phyloP scores from a whole-genome alignment of 1,284 basidiomycete genomes.

The Melanopsichium pennsylvanicum region DNA sequence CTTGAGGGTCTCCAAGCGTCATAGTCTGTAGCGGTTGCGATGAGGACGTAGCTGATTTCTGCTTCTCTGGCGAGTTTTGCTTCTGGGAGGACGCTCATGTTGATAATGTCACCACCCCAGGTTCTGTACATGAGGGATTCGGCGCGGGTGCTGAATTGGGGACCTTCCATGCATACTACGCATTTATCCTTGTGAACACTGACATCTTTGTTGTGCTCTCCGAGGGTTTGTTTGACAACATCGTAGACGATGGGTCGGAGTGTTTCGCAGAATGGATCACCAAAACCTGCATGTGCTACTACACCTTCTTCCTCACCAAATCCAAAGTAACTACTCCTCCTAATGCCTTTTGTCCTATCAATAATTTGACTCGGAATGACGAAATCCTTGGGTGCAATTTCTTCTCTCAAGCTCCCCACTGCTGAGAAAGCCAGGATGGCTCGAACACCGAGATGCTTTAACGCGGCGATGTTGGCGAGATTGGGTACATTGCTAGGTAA shows the following conservation, averaged over 20 bases:
- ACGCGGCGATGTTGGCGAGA: slow-evolving; percentile 92
- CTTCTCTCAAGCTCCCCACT: slow-evolving; percentile 93
- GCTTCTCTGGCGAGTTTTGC: slow-evolving; percentile 94
- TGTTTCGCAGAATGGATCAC: slow-evolving; percentile 71
- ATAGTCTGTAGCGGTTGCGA: slow-evolving; percentile 66
- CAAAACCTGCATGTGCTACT: slow-evolving; percentile 92
- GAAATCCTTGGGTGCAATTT: slow-evolving; percentile 80
- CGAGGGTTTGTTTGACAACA: slow-evolving; percentile 41
- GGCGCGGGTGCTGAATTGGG: slow-evolving; percentile 88
- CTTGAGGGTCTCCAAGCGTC: slow-evolving; percentile 74
- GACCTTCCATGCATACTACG: slow-evolving; percentile 97
- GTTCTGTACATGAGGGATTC: slow-evolving; percentile 92
- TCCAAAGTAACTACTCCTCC: slow-evolving; percentile 86
- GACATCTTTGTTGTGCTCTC: slow-evolving; percentile 28
- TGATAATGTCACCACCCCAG: slow-evolving; percentile 75
- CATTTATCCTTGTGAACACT: slow-evolving; percentile 77
- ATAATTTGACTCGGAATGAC: slow-evolving; percentile 91
- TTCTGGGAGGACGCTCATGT: slow-evolving; percentile 92
- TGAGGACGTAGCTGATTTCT: slow-evolving; percentile 73
- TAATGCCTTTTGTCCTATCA: slow-evolving; percentile 91
- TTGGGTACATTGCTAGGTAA: slow-evolving; percentile 69
- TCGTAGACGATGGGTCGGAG: slow-evolving; percentile 51
- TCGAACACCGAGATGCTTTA: slow-evolving; percentile 88
- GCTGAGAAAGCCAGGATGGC: slow-evolving; percentile 93
- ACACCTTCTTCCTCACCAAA: slow-evolving; percentile 72